These are phyloP conservation scores for Cocos nucifera DNA, from an alignment of 176 grass and related monocot genomes.

Conservation along the genomic window DNA sequence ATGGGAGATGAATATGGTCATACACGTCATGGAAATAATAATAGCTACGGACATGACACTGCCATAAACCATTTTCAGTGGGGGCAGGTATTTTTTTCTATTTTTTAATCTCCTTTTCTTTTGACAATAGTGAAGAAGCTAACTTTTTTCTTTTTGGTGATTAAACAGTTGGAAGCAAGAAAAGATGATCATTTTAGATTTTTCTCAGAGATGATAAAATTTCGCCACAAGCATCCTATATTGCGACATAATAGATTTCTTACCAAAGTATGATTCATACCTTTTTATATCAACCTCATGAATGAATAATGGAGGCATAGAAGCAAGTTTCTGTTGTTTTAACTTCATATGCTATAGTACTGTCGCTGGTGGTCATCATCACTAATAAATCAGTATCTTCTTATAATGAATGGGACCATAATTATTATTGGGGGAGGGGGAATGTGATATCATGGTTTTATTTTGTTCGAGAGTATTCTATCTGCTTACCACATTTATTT, in stretches of 20 bases:
- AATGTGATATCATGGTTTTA: too few relatives aligned
- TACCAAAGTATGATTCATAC: conserved; percentile 44
- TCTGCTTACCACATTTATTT: too few relatives aligned
- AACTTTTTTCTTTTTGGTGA: conserved; percentile 12
- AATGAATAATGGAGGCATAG: too few relatives aligned
- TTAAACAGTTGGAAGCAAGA: conserved; percentile 62
- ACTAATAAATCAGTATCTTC: too few relatives aligned
- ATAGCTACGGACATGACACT: conserved; percentile 99
- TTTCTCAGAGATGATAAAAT: conserved; percentile 93
- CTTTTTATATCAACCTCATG: background rate
- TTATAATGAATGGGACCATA: too few relatives aligned
- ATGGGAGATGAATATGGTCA: conserved; percentile 99
- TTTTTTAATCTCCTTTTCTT: conserved; percentile 2
- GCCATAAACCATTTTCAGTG: conserved; percentile 92
- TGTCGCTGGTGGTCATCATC: too few relatives aligned
- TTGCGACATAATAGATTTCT: conserved; percentile 61
- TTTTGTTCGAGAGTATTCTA: too few relatives aligned
- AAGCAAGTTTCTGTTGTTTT: too few relatives aligned
- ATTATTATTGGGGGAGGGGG: too few relatives aligned
- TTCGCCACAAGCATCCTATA: conserved; percentile 61
- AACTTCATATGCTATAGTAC: too few relatives aligned
- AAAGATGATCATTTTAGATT: conserved; percentile 72
- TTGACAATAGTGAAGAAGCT: conserved; percentile 5
- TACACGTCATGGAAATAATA: conserved; percentile 96
- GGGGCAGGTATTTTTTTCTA: conserved; percentile 44